A percentile compares a stretch with the other conserved stretches of the same genome.
Evolutionary conservation across 768 basidiomycete species (phyloP).

Genomic region (Paxillus involutus): DNA sequence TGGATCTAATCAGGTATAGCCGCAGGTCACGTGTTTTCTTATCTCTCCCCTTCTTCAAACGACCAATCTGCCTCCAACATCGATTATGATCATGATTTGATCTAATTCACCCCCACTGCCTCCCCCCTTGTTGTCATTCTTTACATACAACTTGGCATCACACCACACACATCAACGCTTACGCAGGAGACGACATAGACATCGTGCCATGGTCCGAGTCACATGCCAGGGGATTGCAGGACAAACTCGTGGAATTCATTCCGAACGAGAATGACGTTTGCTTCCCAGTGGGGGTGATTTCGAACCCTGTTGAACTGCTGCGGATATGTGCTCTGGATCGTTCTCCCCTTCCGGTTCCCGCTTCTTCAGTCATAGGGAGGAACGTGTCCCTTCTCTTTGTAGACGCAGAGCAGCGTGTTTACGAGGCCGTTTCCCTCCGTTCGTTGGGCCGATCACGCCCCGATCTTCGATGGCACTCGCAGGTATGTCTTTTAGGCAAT

Average conservation of each 20-base stretch:
- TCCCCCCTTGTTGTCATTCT: no score
- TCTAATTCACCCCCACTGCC: no score
- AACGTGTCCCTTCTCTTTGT: not conserved
- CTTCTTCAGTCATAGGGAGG: not conserved
- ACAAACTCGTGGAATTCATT: not conserved
- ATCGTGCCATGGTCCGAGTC: no score
- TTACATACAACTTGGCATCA: no score
- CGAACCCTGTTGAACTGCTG: not conserved
- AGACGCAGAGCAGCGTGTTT: not conserved
- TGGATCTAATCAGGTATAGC: not conserved
- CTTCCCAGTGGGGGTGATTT: no score
- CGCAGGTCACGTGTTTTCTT: constrained; percentile 12
- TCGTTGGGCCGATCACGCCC: not conserved
- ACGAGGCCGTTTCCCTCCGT: constrained; percentile 1
- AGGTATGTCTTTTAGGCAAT: no score
- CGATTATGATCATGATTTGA: no score
- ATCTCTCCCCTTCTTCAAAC: no score
- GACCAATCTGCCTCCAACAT: no score
- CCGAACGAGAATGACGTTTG: not conserved
- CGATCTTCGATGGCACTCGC: not conserved
- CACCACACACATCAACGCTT: no score
- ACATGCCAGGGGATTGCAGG: no score
- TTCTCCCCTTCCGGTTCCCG: not conserved
- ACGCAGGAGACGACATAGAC: no score
- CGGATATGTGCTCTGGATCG: not conserved